Evolutionary conservation across 2,329 filamentous ascomycete genomes (phyloP), one percentile per base, ranked within the genome.

Genomic region (Alternaria dauci): DNA sequence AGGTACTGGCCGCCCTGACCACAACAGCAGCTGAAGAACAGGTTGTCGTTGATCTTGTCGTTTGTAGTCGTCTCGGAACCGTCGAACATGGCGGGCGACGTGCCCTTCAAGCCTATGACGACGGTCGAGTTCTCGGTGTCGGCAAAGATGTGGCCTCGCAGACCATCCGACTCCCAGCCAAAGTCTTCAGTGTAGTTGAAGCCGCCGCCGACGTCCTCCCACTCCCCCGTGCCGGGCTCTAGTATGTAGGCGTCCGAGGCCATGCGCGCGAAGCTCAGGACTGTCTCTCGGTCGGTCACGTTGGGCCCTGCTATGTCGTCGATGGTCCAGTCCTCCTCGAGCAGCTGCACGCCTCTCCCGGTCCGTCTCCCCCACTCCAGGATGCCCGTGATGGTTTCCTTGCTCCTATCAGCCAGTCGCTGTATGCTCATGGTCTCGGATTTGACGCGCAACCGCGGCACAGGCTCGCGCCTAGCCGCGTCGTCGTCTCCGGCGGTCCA

Each of bases 21-120:
- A 79, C 95, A 99, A 79, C 95, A 99, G 81, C 95, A 99, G 75
- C 94, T 96, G 81, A 97, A 97, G 80, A 96, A 97, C 9, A 99
- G 84, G 76, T 99, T 99, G 80, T 99, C 95, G 77, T 98, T 99
- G 73, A 94, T 84, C 81, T 99, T 99, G 81, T 99, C 95, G 69
- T 97, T 97, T 26, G 93, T 96, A 0, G 94, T 98, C 1, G 95
- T 98, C 52, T 94, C 94, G 38, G 94, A 91, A n/a, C 95, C 95
- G 77, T 98, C 94, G 75, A 97, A 98, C 4, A 98, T 89, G 12
- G 95, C 94, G 2, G 90, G 88, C 8, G 81, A 92, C 0, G 94
- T 97, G 55, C 94, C 95, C 80, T 99, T 99, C 58, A 99, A 81
- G 5, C 93, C 94, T 66, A 98, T 95, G 42, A 98, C 89, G 54